Percentiles rank a stretch among this genome's conserved stretches.
phyloP scores from a whole-genome alignment of 441 rosid species.

The Geranium incanum region DNA sequence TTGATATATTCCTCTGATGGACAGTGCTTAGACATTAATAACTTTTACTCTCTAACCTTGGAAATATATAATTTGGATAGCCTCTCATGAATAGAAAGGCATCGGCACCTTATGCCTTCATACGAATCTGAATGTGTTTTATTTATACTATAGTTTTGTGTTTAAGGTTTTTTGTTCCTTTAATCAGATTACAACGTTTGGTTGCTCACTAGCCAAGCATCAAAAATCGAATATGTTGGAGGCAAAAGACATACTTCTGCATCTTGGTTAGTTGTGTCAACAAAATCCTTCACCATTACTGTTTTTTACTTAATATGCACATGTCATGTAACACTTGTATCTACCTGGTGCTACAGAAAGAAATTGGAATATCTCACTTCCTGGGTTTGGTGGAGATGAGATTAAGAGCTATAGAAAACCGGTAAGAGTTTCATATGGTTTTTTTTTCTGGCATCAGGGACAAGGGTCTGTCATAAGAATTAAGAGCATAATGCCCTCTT shows the following conservation, averaged over 20 bases:
- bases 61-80: background rate
- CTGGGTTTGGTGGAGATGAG: constrained; percentile 86
- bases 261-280: constrained; percentile 58
- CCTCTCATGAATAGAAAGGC: background rate
- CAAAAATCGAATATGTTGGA: constrained; percentile 79
- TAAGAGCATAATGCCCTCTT: background rate
- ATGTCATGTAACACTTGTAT: constrained; percentile 12
- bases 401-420: constrained; percentile 72
- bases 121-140: background rate
- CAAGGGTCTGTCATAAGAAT: constrained; percentile 6
- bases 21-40: background rate
- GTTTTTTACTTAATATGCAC: constrained; percentile 18
- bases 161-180: background rate
- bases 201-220: constrained; percentile 89
- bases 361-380: constrained; percentile 82
- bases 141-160: background rate
- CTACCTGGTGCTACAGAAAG: constrained; percentile 44
- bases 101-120: background rate
- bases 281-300: constrained; percentile 7
- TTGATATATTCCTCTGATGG: background rate
- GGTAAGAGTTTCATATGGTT: constrained; percentile 29
- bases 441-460: constrained; percentile 3
- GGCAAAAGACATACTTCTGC: constrained; percentile 86
- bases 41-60: background rate
- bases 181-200: constrained; percentile 74